A percentile compares a stretch with the other conserved stretches of the same genome.
These are phyloP conservation scores for Talaromyces pinophilus DNA, from an alignment of 2,329 filamentous ascomycete genomes.

Conservation along the genomic window DNA sequence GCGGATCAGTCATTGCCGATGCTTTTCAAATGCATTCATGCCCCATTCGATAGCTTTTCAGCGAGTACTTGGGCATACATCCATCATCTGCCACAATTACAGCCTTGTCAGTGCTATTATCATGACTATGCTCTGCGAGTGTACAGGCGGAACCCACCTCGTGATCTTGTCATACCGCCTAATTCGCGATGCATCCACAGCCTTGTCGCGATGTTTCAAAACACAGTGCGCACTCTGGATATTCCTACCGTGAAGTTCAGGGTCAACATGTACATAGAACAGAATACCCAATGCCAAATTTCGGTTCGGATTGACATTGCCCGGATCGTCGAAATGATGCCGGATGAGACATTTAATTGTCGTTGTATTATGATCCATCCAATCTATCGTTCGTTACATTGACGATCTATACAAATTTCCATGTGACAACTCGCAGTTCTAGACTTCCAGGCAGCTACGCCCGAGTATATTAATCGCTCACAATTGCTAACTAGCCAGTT, in stretches of 20 bases:
- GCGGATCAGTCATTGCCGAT: not conserved
- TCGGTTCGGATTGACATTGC: not conserved
- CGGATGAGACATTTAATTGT: not conserved
- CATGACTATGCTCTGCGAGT: not conserved
- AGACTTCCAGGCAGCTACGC: not conserved
- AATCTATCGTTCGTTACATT: not conserved
- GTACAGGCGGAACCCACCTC: not conserved
- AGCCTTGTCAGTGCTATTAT: not conserved
- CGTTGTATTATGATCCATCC: not conserved
- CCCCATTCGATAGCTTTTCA: not conserved
- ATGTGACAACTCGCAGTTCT: not conserved
- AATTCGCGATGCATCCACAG: not conserved
- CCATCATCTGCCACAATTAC: not conserved
- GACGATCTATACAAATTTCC: not conserved
- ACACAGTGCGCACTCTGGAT: not conserved
- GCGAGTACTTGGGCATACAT: not conserved
- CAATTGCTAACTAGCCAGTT: not conserved
- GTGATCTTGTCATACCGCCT: not conserved
- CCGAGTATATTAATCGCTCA: not conserved
- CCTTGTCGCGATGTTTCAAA: not conserved
- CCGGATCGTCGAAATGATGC: not conserved
- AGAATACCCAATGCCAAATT: not conserved
- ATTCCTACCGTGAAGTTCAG: too few relatives aligned
- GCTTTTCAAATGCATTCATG: not conserved
- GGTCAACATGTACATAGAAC: conserved; percentile 1